A percentile compares a stretch with the other conserved stretches of the same genome.
These are phyloP conservation scores for Hibiscus syriacus DNA, from an alignment of 345 rosid species.

Conservation along the genomic window DNA sequence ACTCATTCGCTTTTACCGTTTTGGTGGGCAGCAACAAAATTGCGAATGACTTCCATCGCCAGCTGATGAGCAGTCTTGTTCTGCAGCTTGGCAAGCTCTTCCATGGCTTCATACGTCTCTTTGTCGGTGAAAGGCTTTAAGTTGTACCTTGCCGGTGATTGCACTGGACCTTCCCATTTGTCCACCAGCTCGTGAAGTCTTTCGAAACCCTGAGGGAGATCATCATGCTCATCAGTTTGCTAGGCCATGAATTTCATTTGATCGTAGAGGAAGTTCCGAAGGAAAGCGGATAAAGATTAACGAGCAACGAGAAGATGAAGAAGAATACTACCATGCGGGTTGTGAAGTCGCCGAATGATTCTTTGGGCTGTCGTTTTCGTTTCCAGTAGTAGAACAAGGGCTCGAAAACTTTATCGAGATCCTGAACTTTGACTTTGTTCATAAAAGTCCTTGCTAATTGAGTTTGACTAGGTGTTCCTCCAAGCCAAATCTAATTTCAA, in stretches of 20 bases:
- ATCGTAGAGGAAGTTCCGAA: neutral
- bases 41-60: conserved; percentile 60
- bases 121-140: conserved; percentile 54
- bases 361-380: conserved; percentile 55
- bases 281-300: neutral
- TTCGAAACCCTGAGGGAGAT: conserved; percentile 66
- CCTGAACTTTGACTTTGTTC: conserved; percentile 89
- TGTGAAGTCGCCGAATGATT: conserved; percentile 88
- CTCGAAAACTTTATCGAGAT: conserved; percentile 78
- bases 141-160: conserved; percentile 33
- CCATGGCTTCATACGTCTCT: conserved; percentile 55
- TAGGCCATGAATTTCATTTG: neutral
- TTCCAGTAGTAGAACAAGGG: conserved; percentile 92
- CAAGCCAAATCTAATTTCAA: conserved; percentile 79
- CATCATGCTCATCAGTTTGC: conserved; percentile 1
- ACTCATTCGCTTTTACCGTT: conserved; percentile 54
- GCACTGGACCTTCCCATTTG: conserved; percentile 57
- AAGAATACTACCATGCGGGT: conserved; percentile 58
- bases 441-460: conserved; percentile 66
- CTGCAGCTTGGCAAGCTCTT: conserved; percentile 57
- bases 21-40: conserved; percentile 48
- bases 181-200: conserved; percentile 69
- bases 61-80: conserved; percentile 57
- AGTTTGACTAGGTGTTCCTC: conserved; percentile 87
- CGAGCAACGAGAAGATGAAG: neutral